Percentiles rank a stretch among this genome's conserved stretches.
These are phyloP conservation scores for Ilyonectria destructans DNA, from an alignment of 2,329 filamentous ascomycete species.

Conservation along the genomic window DNA sequence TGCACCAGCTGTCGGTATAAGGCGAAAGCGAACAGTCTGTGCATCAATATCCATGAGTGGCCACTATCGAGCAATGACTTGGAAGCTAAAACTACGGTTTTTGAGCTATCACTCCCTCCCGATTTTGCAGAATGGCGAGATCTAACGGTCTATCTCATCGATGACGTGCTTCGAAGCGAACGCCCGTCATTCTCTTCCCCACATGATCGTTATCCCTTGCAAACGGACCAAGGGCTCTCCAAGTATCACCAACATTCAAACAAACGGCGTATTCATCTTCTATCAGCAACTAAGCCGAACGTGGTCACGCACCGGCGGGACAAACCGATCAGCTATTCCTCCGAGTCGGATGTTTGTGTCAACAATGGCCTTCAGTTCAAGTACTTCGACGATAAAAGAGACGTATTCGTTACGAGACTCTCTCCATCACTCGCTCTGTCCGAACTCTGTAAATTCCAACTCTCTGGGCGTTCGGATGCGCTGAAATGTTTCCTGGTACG, in stretches of 20 bases:
- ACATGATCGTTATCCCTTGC: constrained; percentile 7
- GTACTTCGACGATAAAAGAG: constrained; percentile 32
- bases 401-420: constrained; percentile 4
- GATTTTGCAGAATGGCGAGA: constrained; percentile 66
- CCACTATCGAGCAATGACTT: constrained; percentile 61
- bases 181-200: not conserved
- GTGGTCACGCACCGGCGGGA: constrained; percentile 28
- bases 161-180: constrained; percentile 55
- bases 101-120: constrained; percentile 65
- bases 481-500: constrained; percentile 38
- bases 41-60: constrained; percentile 70
- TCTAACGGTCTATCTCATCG: constrained; percentile 59
- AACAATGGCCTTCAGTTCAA: constrained; percentile 42
- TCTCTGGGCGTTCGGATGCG: constrained; percentile 20
- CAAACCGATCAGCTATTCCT: constrained; percentile 12
- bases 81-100: constrained; percentile 64
- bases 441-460: constrained; percentile 32
- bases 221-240: constrained; percentile 21
- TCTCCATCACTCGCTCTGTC: not conserved
- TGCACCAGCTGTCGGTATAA: constrained; percentile 58
- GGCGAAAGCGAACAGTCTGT: constrained; percentile 54
- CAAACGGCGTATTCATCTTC: constrained; percentile 28
- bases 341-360: constrained; percentile 37
- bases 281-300: constrained; percentile 42
- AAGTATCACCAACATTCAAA: not conserved